Evolutionary conservation across 2,329 filamentous ascomycete species (phyloP), one percentile per base, ranked within the genome.

Genomic region (Lachnellula hyalina): DNA sequence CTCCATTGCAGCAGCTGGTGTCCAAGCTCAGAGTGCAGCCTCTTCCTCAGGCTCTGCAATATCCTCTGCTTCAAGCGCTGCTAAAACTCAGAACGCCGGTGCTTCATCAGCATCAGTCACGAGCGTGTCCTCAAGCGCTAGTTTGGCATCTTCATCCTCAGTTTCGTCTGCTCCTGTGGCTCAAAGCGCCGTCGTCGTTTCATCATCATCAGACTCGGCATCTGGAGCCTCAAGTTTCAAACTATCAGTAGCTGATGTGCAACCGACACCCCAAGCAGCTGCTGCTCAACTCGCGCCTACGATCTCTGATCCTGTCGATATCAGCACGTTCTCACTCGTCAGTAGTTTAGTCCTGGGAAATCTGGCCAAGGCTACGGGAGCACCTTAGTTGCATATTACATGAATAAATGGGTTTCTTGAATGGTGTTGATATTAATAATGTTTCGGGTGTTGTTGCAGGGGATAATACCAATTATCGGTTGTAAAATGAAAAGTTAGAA

Each of bases 271-370:
- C n/a, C 50, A 48, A 17, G 52, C 38, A 25, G 51, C 38, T 14
- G 52, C 48, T 17, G 42, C 56, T 6, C 5, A n/a, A 2, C 5
- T n/a, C 4, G 51, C 47, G 7, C 15, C 28, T 14, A 32, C 46
- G 47, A 5, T 51, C 21, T 9, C 51, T 3, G 55, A 56, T 44
- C 50, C 59, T 11, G 63, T 68, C 34, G 56, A 69, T 49, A 68
- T 69, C 50, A 59, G 53, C 36, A 65, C 63, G 4, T 66, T 68
- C 55, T 61, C 59, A 6, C 58, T 69, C 25, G 52, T 58, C 9
- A 68, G 64, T 46, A 62, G 53, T 50, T 53, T 70, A 23, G 47
- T 62, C 17, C 54, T 70, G 12, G 67, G 67, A 9, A 65, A 55
- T 46, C 58, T 70, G 44, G 65, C 65, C 11, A 52, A 47, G 32